Base-by-base conservation (phyloP, 1,284 basidiomycete genomes). In the Rhodotorula sp. region DNA sequence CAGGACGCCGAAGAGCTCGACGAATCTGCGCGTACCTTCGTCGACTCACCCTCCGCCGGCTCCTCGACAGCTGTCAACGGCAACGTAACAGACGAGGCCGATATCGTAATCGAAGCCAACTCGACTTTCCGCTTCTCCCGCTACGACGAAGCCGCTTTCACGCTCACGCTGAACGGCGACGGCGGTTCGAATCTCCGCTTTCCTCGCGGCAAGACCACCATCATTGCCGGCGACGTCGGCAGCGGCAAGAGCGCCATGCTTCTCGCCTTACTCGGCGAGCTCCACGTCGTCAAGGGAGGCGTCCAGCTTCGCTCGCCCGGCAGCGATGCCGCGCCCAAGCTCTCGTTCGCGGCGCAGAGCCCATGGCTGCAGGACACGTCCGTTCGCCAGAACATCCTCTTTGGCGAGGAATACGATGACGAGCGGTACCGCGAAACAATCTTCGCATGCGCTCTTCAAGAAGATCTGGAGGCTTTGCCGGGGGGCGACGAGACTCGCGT, bases 211-310 rank as follows among this genome's bases (percentile, higher is more conserved):
- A 56, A 62, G 50, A 69, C 61, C 6, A 74, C 70, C 1, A 50
- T 74, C 55, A 40, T 74, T 20, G 67, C 65, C 61, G 91, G 91
- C 2, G 89, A 90, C 0, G 91, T 90, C 0, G 90, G 89, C 1
- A 87, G 87, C 54, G 91, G 91, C 20, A 94, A 94, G 81, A 90
- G 89, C 0, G 88, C 89, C 0, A 79, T 91, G 13, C 68, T 76
- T n/a, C 57, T 71, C n/a, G 77, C 71, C n/a, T 70, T 80, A 1
- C 72, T 80, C 0, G 80, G 73, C 15, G 73, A 75, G 68, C 56
- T 75, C n/a, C 59, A 64, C n/a, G 26, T 59, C 34, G 37, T 28
- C 28, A 48, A 40, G 13, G 72, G 72, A 2, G 20, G n/a, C 18
- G 61, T 70, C 34, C 48, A 64, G 40, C 20, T 66, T 6, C 16